Conservation (phyloP, 140 eudicot genomes). For the Senecio squalidus region DNA sequence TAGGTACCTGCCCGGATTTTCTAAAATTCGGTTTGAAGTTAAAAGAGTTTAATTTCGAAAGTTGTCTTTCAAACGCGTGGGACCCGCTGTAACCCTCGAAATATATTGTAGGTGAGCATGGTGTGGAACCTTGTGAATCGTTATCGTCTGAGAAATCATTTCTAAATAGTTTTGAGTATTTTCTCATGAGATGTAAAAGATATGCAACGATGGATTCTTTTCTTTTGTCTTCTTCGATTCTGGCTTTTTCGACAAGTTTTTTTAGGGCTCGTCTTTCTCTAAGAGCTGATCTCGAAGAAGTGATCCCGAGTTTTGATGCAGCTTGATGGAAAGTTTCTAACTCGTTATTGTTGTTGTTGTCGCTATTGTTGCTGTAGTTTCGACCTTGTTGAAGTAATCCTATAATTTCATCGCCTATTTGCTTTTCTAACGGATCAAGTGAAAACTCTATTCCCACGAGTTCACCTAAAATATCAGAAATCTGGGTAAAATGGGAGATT, state of each 20-base stretch:
- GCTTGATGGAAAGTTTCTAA: slow-evolving; percentile 90
- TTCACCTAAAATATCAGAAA: slow-evolving; percentile 63
- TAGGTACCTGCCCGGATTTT: slow-evolving; percentile 67
- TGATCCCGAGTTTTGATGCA: slow-evolving; percentile 71
- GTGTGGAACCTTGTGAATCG: slow-evolving; percentile 98
- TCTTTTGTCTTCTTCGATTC: slow-evolving; percentile 89
- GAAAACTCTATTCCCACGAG: slow-evolving; percentile 68
- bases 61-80: slow-evolving; percentile 70
- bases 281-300: slow-evolving; percentile 88
- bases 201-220: slow-evolving; percentile 88
- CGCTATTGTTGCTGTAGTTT: slow-evolving; percentile 47
- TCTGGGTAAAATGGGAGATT: slow-evolving; percentile 43
- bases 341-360: slow-evolving; percentile 54
- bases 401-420: slow-evolving; percentile 86
- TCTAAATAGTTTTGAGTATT: slow-evolving; percentile 80
- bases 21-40: slow-evolving; percentile 72
- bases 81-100: slow-evolving; percentile 49
- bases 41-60: slow-evolving; percentile 76
- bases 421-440: slow-evolving; percentile 77
- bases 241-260: slow-evolving; percentile 82
- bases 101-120: slow-evolving; percentile 84
- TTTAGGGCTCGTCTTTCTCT: slow-evolving; percentile 83
- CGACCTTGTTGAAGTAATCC: slow-evolving; percentile 87
- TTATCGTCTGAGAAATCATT: slow-evolving; percentile 85
- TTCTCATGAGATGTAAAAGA: slow-evolving; percentile 78